Percentiles rank a stretch among this genome's conserved stretches.
Evolutionary conservation across 2,329 filamentous ascomycete species (phyloP).

Genomic region (Nigrospora sphaerica): DNA sequence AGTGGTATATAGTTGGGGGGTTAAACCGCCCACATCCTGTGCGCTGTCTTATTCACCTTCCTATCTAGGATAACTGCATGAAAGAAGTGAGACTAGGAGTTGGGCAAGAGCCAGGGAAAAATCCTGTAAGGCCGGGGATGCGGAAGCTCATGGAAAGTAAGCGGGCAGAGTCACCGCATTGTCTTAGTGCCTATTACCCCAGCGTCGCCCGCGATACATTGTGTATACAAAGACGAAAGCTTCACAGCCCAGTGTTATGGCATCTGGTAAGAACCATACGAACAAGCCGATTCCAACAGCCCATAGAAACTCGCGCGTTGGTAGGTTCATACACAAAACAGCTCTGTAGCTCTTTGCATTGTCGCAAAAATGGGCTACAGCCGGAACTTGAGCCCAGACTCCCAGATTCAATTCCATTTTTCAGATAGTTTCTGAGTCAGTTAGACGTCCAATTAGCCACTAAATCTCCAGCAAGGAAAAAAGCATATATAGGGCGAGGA

Average conservation of each 20-base stretch:
- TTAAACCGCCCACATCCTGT: too few relatives aligned
- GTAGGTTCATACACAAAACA: neutral
- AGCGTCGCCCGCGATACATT: neutral
- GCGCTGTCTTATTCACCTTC: neutral
- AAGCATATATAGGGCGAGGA: too few relatives aligned
- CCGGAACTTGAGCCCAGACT: neutral
- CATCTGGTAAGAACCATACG: neutral
- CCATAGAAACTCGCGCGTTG: neutral
- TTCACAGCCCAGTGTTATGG: neutral
- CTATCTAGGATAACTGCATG: neutral
- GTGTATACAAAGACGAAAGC: neutral
- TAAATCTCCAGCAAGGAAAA: slow-evolving; percentile 18
- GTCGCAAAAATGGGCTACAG: neutral
- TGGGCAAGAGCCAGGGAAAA: too few relatives aligned
- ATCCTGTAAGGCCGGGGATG: too few relatives aligned
- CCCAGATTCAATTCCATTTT: neutral
- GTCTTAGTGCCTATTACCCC: neutral
- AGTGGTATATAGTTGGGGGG: too few relatives aligned
- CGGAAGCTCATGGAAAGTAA: neutral
- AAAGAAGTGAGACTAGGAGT: too few relatives aligned
- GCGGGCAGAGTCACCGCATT: neutral
- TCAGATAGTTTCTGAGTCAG: neutral
- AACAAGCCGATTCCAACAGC: neutral
- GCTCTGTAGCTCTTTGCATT: neutral
- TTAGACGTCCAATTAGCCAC: neutral